Percentiles rank a stretch among this genome's conserved stretches.
phyloP scores from a whole-genome alignment of 768 basidiomycete species.

The Candolleomyces eurysporus region DNA sequence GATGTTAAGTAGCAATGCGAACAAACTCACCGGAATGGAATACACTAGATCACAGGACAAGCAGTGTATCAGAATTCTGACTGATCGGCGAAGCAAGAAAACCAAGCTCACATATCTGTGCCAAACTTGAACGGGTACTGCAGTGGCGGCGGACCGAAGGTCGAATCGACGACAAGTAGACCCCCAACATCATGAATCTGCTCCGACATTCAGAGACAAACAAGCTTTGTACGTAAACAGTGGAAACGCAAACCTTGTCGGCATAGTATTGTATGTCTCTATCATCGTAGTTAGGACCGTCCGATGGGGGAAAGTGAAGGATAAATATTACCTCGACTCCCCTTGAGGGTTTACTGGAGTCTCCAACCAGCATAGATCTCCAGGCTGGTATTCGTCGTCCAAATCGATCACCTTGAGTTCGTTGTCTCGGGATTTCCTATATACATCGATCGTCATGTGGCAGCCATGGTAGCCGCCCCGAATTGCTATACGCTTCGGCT shows the following conservation, averaged over 20 bases:
- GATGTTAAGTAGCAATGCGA: neutral
- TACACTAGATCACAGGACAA: conserved; percentile 30
- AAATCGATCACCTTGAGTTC: conserved; percentile 60
- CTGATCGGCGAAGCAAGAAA: neutral
- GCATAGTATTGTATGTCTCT: conserved; percentile 82
- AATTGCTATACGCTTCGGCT: conserved; percentile 79
- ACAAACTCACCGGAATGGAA: conserved; percentile 54
- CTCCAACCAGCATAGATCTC: conserved; percentile 85
- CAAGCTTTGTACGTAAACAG: neutral
- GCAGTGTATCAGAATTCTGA: neutral
- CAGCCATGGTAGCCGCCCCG: conserved; percentile 76
- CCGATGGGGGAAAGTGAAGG: neutral
- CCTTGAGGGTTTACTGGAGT: conserved; percentile 88
- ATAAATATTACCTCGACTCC: conserved; percentile 54
- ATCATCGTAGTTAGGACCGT: conserved; percentile 5
- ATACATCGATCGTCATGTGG: conserved; percentile 64
- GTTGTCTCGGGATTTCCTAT: conserved; percentile 44
- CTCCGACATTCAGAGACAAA: neutral
- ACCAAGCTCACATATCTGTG: conserved; percentile 57
- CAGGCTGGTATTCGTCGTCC: conserved; percentile 69
- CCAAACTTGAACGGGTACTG: conserved; percentile 88
- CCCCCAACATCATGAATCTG: conserved; percentile 75
- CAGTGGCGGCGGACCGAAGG: conserved; percentile 86
- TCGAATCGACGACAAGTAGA: conserved; percentile 74
- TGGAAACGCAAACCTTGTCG: conserved; percentile 51